These are phyloP conservation scores for Suillus americanus DNA, from an alignment of 768 basidiomycete genomes.

Conservation along the genomic window DNA sequence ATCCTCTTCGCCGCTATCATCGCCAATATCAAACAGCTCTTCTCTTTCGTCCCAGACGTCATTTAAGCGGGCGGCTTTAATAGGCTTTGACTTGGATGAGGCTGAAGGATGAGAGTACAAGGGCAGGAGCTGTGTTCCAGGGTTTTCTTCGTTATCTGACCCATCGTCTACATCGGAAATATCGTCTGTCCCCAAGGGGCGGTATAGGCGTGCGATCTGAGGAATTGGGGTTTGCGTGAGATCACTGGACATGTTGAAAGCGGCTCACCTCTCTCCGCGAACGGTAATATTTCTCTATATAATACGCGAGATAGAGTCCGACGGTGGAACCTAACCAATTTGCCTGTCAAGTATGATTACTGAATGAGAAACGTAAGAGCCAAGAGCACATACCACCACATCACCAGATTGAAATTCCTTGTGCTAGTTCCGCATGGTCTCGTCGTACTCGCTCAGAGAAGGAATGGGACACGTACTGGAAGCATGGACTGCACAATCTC, in stretches of 20 bases:
- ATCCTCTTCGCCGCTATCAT: constrained; percentile 59
- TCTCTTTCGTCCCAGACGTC: constrained; percentile 81
- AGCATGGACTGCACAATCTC: constrained; percentile 80
- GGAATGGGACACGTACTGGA: constrained; percentile 47
- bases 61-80: constrained; percentile 41
- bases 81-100: constrained; percentile 28
- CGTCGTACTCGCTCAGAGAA: constrained; percentile 3
- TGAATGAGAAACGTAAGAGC: constrained; percentile 10
- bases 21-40: constrained; percentile 69
- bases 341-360: constrained; percentile 47
- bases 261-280: constrained; percentile 68
- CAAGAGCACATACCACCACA: constrained; percentile 52
- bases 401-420: constrained; percentile 75
- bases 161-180: constrained; percentile 53
- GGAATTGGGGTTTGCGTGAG: constrained; percentile 1
- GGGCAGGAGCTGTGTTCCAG: constrained; percentile 60
- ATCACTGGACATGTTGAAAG: background rate
- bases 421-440: constrained; percentile 39
- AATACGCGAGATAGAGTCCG: constrained; percentile 64
- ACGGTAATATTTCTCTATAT: constrained; percentile 76
- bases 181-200: constrained; percentile 58
- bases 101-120: constrained; percentile 31
- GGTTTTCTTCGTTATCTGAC: constrained; percentile 39
- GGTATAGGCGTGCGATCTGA: constrained; percentile 78
- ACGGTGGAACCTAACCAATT: constrained; percentile 73